Conservation (phyloP, 2,329 filamentous ascomycete genomes). For the Xylariaceae sp. region DNA sequence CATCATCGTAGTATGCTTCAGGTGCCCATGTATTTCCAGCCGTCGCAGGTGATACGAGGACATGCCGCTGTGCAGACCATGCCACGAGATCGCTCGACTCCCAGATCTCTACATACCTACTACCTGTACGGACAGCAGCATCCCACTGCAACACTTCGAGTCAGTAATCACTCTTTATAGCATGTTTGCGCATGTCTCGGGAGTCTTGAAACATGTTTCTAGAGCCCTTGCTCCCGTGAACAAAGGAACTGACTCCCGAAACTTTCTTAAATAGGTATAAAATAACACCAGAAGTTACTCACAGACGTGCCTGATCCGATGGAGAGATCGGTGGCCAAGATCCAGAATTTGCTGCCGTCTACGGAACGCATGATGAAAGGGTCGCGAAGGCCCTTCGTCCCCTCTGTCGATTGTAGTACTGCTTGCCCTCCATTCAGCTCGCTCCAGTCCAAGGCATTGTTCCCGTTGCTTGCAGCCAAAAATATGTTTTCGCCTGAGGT, state of each 20-base stretch:
- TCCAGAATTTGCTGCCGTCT: conserved; percentile 50
- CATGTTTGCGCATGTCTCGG: too few species aligned
- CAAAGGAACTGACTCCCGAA: too few species aligned
- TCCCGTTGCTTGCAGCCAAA: conserved; percentile 50
- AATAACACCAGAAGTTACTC: too few species aligned
- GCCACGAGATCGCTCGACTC: conserved; percentile 48
- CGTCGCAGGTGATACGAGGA: conserved; percentile 46
- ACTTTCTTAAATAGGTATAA: too few species aligned
- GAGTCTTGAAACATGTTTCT: too few species aligned
- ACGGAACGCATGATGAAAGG: conserved; percentile 51
- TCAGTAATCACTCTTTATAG: too few species aligned
- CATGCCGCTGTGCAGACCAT: conserved; percentile 51
- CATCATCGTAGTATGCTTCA: conserved; percentile 48
- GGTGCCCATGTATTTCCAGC: conserved; percentile 56
- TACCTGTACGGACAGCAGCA: conserved; percentile 45
- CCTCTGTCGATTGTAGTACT: conserved; percentile 42
- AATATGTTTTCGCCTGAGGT: conserved; percentile 50
- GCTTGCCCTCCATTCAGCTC: conserved; percentile 49
- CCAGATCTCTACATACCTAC: conserved; percentile 52
- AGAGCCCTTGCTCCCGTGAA: too few species aligned
- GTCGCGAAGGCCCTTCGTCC: conserved; percentile 50
- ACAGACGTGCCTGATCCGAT: conserved; percentile 54
- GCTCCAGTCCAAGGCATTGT: conserved; percentile 50
- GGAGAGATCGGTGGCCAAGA: conserved; percentile 52
- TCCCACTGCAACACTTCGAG: too few species aligned